phyloP scores from a whole-genome alignment of 2,329 filamentous ascomycete species.

The Ceratocystis ficicola region DNA sequence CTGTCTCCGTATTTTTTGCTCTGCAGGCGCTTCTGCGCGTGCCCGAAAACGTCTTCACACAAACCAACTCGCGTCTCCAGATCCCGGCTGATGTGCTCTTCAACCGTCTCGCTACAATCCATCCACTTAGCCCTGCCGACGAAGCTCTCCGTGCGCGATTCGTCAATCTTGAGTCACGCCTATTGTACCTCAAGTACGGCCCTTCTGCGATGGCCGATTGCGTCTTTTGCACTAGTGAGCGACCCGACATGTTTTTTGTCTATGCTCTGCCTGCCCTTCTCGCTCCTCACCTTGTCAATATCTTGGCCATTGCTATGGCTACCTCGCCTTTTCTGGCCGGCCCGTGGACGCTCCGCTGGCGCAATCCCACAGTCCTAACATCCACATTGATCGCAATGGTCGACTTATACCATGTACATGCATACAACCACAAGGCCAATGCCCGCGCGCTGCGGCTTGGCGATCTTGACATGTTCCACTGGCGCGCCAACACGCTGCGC shows the following conservation, averaged over 20 bases:
- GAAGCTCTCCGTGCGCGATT: conserved; percentile 55
- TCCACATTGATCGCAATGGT: conserved; percentile 45
- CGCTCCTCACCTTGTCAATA: conserved; percentile 67
- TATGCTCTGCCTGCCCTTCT: conserved; percentile 67
- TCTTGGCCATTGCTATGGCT: conserved; percentile 56
- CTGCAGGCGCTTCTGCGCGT: conserved; percentile 54
- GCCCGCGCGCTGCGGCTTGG: conserved; percentile 46
- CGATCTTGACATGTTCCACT: conserved; percentile 60
- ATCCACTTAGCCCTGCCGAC: conserved; percentile 50
- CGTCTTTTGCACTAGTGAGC: conserved; percentile 67
- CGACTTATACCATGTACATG: conserved; percentile 54
- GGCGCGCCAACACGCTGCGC: conserved; percentile 53
- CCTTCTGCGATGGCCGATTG: conserved; percentile 61
- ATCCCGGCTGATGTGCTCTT: conserved; percentile 79
- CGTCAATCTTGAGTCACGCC: conserved; percentile 55
- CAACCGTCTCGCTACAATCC: conserved; percentile 52
- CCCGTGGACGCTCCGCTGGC: conserved; percentile 53
- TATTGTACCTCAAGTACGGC: conserved; percentile 76
- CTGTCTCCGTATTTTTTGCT: conserved; percentile 36
- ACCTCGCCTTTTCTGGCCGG: conserved; percentile 60
- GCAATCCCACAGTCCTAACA: conserved; percentile 53
- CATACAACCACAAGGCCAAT: conserved; percentile 56
- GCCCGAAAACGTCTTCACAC: conserved; percentile 69
- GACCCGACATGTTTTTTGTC: conserved; percentile 58
- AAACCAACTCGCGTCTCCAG: conserved; percentile 69